phyloP scores from a whole-genome alignment of 768 basidiomycete species.

The Termitomyces sp. region DNA sequence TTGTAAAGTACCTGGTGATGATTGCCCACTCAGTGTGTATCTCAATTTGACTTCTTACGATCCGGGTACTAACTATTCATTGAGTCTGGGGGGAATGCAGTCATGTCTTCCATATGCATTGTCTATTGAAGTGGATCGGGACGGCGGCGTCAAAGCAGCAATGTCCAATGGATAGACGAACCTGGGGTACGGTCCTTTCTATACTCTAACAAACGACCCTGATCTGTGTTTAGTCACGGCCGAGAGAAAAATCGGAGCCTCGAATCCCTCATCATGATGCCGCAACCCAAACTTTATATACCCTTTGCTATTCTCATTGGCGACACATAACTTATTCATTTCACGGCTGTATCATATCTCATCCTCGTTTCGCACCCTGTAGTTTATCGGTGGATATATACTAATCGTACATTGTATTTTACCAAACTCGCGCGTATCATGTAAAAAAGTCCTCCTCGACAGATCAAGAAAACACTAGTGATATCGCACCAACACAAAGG shows the following conservation, averaged over 20 bases:
- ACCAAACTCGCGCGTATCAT: slow-evolving; percentile 13
- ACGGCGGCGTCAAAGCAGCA: slow-evolving; percentile 88
- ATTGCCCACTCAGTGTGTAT: slow-evolving; percentile 82
- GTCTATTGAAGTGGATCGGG: slow-evolving; percentile 93
- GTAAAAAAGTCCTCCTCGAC: slow-evolving; percentile 11
- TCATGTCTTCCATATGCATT: slow-evolving; percentile 99
- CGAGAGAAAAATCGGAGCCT: slow-evolving; percentile 43
- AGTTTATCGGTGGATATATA: slow-evolving; percentile 20
- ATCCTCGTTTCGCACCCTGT: slow-evolving; percentile 14
- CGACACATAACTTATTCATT: slow-evolving; percentile 4
- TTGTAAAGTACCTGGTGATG: slow-evolving; percentile 96
- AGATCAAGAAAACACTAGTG: slow-evolving; percentile 7
- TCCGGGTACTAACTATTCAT: not conserved
- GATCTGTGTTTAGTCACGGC: slow-evolving; percentile 40
- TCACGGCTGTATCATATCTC: not conserved
- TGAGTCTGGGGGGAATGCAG: slow-evolving; percentile 97
- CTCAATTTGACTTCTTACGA: not conserved
- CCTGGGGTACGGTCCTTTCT: slow-evolving; percentile 69
- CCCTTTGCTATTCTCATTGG: slow-evolving; percentile 4
- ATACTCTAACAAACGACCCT: not conserved
- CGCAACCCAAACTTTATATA: not conserved
- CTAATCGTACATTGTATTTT: slow-evolving; percentile 27
- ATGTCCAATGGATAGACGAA: slow-evolving; percentile 96
- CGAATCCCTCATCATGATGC: slow-evolving; percentile 5
- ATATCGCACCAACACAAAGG: slow-evolving; percentile 9